Evolutionary conservation across 1,284 basidiomycete species (phyloP).

Genomic region (Pyrrhoderma noxium): DNA sequence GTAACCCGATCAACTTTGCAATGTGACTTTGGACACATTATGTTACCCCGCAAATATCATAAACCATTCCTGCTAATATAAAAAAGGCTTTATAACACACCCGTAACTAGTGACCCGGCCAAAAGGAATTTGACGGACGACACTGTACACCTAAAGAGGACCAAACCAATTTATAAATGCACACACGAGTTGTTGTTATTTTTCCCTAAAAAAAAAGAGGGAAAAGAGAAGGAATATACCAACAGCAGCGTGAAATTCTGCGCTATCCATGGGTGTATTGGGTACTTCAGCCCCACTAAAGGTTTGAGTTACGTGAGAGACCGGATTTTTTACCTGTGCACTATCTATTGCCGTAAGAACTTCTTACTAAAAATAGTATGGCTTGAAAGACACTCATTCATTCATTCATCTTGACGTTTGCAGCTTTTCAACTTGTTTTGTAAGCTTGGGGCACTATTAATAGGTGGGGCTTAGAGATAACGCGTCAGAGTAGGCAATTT

Average conservation of each 20-base stretch:
- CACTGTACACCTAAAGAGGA: slow-evolving; percentile 64
- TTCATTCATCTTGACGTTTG: no score
- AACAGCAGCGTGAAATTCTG: slow-evolving; percentile 60
- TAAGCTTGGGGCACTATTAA: no score
- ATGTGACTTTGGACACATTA: slow-evolving; percentile 67
- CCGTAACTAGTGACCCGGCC: slow-evolving; percentile 66
- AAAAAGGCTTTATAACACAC: slow-evolving; percentile 25
- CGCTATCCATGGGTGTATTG: slow-evolving; percentile 40
- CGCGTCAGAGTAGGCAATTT: no score
- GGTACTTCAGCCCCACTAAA: no score
- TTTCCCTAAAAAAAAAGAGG: neutral
- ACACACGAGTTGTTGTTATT: neutral
- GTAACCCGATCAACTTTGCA: slow-evolving; percentile 79
- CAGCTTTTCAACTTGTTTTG: no score
- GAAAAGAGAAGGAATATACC: slow-evolving; percentile 19
- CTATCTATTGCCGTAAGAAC: no score
- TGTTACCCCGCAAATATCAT: neutral
- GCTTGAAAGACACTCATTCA: no score
- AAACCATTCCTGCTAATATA: slow-evolving; percentile 1
- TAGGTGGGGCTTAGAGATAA: no score
- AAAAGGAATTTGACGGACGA: slow-evolving; percentile 57
- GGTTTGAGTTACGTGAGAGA: no score
- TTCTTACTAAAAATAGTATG: no score
- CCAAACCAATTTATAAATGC: no score
- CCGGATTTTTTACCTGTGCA: no score